These are phyloP conservation scores for Starmerella potacharoeniae DNA, from an alignment of 805 yeast genomes.

Conservation along the genomic window DNA sequence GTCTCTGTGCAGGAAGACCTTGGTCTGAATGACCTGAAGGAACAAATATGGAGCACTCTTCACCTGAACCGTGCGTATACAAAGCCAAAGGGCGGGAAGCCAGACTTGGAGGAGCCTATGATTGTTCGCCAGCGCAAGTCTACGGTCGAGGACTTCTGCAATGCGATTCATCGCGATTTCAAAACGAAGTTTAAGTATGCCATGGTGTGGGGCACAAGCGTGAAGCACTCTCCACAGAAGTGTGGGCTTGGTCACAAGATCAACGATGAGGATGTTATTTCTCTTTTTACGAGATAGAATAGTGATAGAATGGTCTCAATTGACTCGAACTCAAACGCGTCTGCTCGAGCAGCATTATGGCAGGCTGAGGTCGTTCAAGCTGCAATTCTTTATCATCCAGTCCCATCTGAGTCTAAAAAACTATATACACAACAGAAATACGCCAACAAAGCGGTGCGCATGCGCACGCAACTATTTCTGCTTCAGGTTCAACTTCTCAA, in stretches of 20 bases:
- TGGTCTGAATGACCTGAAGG: conserved; percentile 78
- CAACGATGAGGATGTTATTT: conserved; percentile 89
- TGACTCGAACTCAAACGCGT: too few relatives aligned
- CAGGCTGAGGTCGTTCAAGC: too few relatives aligned
- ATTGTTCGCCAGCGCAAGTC: conserved; percentile 70
- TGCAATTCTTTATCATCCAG: conserved; percentile 9
- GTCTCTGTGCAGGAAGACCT: conserved; percentile 84
- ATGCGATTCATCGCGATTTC: conserved; percentile 83
- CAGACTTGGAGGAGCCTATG: conserved; percentile 79
- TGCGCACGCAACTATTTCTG: conserved; percentile 3
- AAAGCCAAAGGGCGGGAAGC: conserved; percentile 66
- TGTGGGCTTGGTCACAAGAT: conserved; percentile 80
- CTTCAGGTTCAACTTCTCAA: conserved; percentile 41
- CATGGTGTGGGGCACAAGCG: conserved; percentile 89
- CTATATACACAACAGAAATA: not conserved
- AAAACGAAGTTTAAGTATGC: conserved; percentile 89
- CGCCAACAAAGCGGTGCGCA: too few relatives aligned
- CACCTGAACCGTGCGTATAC: conserved; percentile 73
- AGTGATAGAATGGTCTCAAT: too few relatives aligned
- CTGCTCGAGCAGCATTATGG: too few relatives aligned
- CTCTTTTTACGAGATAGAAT: conserved; percentile 67
- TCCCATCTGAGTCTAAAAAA: not conserved
- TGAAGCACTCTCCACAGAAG: conserved; percentile 93
- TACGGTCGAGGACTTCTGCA: conserved; percentile 77
- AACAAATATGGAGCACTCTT: conserved; percentile 86